Evolutionary conservation across 2,329 filamentous ascomycete genomes (phyloP), one percentile per base, ranked within the genome.

Genomic region (Pyrenochaeta sp.): DNA sequence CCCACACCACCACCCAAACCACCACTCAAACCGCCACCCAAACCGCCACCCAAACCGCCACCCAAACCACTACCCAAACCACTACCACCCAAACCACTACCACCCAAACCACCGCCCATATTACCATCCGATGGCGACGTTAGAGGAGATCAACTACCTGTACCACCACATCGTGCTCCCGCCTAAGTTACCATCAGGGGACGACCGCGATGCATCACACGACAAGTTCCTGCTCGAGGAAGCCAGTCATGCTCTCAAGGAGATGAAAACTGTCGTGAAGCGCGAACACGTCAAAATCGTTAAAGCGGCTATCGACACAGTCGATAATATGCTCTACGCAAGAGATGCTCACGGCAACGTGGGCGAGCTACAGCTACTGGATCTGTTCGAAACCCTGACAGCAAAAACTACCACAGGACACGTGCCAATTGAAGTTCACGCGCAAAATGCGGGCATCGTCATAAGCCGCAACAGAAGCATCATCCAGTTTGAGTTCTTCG

Each of bases 111-210:
- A n/a, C n/a, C n/a, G n/a, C n/a, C n/a, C n/a, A n/a, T n/a, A n/a
- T n/a, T n/a, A n/a, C n/a, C n/a, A n/a, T n/a, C 6, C 10, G 8
- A 58, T 56, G 53, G 10, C 40, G 20, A 22, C 38, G n/a, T 45
- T 44, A 9, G 22, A 23, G 2, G 21, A n/a, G 4, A 21, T 36
- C 41, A 9, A 48, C 45, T 60, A 60, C 22, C 35, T 53, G 4
- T 27, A 45, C 18, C 42, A 79, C 24, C 76, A 81, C 53, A 58
- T 80, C 1, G 77, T 80, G 14, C 68, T 81, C 0, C 79, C 78
- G 0, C 75, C 77, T 1, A 68, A 76, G 27, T 61, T 81, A 0
- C 78, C 78, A 0, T 71, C 78, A 35, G 19, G 41, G 5, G 32
- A 67, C 20, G 72, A 75, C 15, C 37, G 27, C 2, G 22, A 48